Conservation (phyloP, 805 yeast species). For the Soucietia sequanensis region DNA sequence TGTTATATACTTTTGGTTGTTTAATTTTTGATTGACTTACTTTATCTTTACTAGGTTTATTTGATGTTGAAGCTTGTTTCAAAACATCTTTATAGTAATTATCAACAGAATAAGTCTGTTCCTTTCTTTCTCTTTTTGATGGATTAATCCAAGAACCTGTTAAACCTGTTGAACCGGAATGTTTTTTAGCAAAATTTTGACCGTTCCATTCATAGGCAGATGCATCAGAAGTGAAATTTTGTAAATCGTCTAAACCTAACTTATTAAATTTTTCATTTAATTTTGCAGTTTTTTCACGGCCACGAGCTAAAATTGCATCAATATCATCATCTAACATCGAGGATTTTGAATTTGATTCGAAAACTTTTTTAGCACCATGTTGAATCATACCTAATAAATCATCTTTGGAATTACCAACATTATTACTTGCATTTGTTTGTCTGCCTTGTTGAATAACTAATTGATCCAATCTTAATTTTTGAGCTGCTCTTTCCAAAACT, state of each 20-base stretch:
- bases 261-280: slow-evolving; percentile 80
- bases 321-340: slow-evolving; percentile 62
- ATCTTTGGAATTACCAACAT: slow-evolving; percentile 66
- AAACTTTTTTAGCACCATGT: slow-evolving; percentile 90
- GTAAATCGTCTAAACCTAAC: slow-evolving; percentile 89
- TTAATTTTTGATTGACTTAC: slow-evolving; percentile 32
- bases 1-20: slow-evolving; percentile 62
- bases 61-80: slow-evolving; percentile 24
- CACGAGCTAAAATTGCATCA: slow-evolving; percentile 75
- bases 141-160: slow-evolving; percentile 70
- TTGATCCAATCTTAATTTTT: slow-evolving; percentile 87
- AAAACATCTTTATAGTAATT: slow-evolving; percentile 73
- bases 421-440: slow-evolving; percentile 41
- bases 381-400: slow-evolving; percentile 94
- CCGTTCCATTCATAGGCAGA: slow-evolving; percentile 98
- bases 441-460: slow-evolving; percentile 94
- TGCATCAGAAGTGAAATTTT: slow-evolving; percentile 83
- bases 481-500: slow-evolving; percentile 94
- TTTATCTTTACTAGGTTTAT: slow-evolving; percentile 11
- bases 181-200: slow-evolving; percentile 66
- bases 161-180: slow-evolving; percentile 32
- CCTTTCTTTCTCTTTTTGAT: slow-evolving; percentile 71
- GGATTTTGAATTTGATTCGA: slow-evolving; percentile 47
- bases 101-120: slow-evolving; percentile 74
- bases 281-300: slow-evolving; percentile 77